Conservation (phyloP, 129 eudicot species). For the Kitagawia praeruptora region DNA sequence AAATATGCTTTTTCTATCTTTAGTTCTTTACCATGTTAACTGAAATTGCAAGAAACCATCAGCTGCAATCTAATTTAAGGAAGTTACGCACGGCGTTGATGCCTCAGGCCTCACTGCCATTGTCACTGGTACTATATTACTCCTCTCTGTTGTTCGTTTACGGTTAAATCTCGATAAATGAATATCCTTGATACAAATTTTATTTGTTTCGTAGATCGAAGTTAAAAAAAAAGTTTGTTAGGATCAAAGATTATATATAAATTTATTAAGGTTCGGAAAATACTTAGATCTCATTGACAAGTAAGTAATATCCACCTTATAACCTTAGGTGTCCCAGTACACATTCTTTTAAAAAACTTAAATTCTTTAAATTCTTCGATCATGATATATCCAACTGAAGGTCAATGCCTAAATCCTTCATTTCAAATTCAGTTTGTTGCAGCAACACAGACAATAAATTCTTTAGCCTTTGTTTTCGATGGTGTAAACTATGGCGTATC, state of each 20-base stretch:
- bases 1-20: too few relatives aligned
- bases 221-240: too few relatives aligned
- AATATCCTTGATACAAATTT: too few relatives aligned
- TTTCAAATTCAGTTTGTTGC: slow-evolving; percentile 43
- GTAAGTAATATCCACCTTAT: slow-evolving; percentile 21
- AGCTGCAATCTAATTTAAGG: too few relatives aligned
- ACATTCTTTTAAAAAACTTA: background rate
- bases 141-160: background rate
- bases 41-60: too few relatives aligned
- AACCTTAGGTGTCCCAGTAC: slow-evolving; percentile 59
- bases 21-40: too few relatives aligned
- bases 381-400: background rate
- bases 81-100: slow-evolving; percentile 64
- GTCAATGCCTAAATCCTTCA: background rate
- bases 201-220: background rate
- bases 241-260: too few relatives aligned
- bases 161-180: background rate
- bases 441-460: slow-evolving; percentile 55
- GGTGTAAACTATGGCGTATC: slow-evolving; percentile 60
- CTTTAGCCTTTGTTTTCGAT: slow-evolving; percentile 59
- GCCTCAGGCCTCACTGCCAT: slow-evolving; percentile 92
- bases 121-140: slow-evolving; percentile 52
- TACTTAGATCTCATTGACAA: too few relatives aligned
- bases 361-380: background rate
- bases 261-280: too few relatives aligned